phyloP scores from a whole-genome alignment of 208 protist genomes.

The Tritrichomonas foetus region DNA sequence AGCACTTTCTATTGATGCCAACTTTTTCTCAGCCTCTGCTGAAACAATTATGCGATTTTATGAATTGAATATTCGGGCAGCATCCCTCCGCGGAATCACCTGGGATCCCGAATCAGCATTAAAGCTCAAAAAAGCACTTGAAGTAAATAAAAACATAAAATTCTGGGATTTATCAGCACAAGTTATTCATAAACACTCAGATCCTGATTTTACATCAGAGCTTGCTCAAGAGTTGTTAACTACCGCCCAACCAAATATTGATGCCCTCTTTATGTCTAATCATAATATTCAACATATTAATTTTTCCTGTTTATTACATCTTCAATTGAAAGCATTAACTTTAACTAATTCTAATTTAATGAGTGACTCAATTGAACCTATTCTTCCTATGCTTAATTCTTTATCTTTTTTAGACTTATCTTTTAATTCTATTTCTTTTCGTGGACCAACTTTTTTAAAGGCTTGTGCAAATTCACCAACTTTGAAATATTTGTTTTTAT shows the following conservation, averaged over 20 bases:
- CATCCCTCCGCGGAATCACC: background rate
- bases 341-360: background rate
- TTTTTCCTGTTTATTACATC: background rate
- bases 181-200: background rate
- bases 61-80: background rate
- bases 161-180: background rate
- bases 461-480: background rate
- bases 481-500: background rate
- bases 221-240: background rate
- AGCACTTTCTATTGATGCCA: background rate
- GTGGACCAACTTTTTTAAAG: background rate
- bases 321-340: background rate
- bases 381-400: background rate
- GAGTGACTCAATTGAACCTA: background rate
- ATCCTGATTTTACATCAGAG: background rate
- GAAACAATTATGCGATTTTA: background rate
- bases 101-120: background rate
- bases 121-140: background rate
- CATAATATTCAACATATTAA: background rate
- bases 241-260: background rate
- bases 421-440: background rate
- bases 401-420: background rate
- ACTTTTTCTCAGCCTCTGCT: background rate
- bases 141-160: background rate
- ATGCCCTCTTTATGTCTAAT: background rate